Conservation (phyloP, 2,329 filamentous ascomycete genomes). For the Microcyclosporella mali region DNA sequence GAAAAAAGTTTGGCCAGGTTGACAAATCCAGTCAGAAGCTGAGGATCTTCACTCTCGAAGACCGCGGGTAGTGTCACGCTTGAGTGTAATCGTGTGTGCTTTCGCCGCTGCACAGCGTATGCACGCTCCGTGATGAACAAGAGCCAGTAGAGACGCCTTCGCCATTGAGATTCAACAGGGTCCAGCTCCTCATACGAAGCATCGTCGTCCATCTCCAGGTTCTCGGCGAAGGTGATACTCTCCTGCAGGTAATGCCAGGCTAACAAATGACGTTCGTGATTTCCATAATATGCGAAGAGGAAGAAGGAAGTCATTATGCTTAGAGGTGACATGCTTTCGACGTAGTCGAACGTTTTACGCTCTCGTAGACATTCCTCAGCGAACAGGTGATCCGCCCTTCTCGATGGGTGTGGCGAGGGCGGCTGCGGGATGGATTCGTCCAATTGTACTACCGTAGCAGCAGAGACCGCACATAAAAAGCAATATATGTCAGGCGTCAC, state of each 20-base stretch:
- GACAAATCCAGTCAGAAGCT: constrained; percentile 32
- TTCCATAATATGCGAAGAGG: constrained; percentile 32
- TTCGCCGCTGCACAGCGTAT: constrained; percentile 32
- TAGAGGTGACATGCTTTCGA: constrained; percentile 24
- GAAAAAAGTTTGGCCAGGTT: constrained; percentile 32
- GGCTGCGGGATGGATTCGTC: constrained; percentile 29
- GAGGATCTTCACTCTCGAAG: constrained; percentile 31
- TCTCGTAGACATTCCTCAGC: constrained; percentile 31
- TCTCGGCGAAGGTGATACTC: constrained; percentile 31
- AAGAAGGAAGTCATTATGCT: constrained; percentile 34
- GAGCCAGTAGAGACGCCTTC: constrained; percentile 32
- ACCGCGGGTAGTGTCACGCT: constrained; percentile 28
- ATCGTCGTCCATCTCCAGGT: constrained; percentile 31
- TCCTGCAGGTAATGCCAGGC: constrained; percentile 34
- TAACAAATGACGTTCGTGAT: constrained; percentile 28
- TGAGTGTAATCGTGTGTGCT: constrained; percentile 28
- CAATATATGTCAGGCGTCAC: constrained; percentile 28
- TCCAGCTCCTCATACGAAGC: constrained; percentile 28
- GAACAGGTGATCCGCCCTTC: constrained; percentile 28
- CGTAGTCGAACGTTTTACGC: constrained; percentile 28
- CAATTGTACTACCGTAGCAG: constrained; percentile 31
- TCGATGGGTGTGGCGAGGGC: constrained; percentile 20
- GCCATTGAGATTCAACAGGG: constrained; percentile 30
- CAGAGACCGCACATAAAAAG: constrained; percentile 31
- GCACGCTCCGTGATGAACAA: constrained; percentile 34